Percentiles rank a stretch among this genome's conserved stretches.
phyloP scores from a whole-genome alignment of 2,329 filamentous ascomycete species.

The Leptosphaerulina australis region DNA sequence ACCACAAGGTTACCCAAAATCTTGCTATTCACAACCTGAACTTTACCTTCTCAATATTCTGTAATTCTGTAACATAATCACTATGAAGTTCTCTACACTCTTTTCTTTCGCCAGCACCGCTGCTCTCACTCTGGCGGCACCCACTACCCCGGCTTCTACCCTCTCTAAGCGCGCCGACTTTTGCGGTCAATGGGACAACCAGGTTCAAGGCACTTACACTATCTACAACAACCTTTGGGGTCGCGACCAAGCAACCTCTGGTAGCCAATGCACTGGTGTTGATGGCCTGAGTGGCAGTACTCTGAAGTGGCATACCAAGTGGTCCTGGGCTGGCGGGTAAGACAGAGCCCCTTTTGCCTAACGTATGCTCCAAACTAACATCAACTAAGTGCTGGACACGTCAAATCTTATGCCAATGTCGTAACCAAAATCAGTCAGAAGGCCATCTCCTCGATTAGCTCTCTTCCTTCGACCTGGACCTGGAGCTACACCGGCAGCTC shows the following conservation, averaged over 20 bases:
- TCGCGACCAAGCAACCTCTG: conserved; percentile 47
- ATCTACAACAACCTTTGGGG: conserved; percentile 56
- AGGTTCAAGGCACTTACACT: conserved; percentile 39
- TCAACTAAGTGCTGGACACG: conserved; percentile 32
- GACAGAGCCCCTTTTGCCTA: neutral
- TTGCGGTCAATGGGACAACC: conserved; percentile 42
- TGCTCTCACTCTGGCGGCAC: conserved; percentile 37
- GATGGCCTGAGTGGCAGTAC: conserved; percentile 46
- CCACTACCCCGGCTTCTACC: conserved; percentile 33
- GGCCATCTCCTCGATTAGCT: conserved; percentile 47
- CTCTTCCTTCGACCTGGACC: conserved; percentile 54
- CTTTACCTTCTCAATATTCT: neutral
- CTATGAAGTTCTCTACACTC: conserved; percentile 40
- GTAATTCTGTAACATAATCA: conserved; percentile 2
- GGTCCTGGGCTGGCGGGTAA: conserved; percentile 53
- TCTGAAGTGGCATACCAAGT: conserved; percentile 54
- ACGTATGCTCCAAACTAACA: conserved; percentile 2
- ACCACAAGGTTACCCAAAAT: conserved; percentile 9
- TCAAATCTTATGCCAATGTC: conserved; percentile 55
- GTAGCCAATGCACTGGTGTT: conserved; percentile 55
- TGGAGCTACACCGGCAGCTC: conserved; percentile 58
- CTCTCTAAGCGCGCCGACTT: conserved; percentile 42
- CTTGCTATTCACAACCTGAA: neutral
- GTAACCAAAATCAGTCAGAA: conserved; percentile 45
- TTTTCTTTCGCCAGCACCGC: conserved; percentile 36